These are phyloP conservation scores for Fusarium torreyae DNA, from an alignment of 2,329 filamentous ascomycete species.

Conservation along the genomic window DNA sequence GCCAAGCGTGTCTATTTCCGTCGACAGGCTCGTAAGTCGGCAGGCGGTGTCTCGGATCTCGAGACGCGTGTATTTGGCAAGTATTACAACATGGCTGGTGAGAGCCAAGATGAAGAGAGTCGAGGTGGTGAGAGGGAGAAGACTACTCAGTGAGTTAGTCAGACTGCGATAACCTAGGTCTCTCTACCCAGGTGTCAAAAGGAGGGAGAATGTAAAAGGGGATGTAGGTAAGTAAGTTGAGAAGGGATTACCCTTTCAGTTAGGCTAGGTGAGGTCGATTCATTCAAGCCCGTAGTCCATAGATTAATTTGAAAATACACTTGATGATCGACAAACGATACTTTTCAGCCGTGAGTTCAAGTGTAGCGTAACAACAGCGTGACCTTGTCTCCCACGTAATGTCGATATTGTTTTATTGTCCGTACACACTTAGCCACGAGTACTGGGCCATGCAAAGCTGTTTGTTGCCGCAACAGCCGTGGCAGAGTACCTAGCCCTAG, in stretches of 20 bases:
- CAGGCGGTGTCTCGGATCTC: slow-evolving; percentile 45
- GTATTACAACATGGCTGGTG: slow-evolving; percentile 48
- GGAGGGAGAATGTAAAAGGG: no score
- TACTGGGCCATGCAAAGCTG: no score
- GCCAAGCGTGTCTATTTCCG: slow-evolving; percentile 64
- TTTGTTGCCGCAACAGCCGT: no score
- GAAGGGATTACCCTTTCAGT: not conserved
- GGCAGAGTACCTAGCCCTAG: no score
- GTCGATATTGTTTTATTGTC: not conserved
- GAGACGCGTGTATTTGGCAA: slow-evolving; percentile 55
- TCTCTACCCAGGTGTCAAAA: no score
- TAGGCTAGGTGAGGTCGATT: not conserved
- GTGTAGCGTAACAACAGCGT: no score
- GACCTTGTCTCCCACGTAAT: not conserved
- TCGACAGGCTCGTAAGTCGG: slow-evolving; percentile 48
- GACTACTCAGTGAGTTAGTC: not conserved
- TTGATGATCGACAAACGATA: no score
- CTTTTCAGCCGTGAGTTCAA: no score
- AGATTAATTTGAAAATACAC: not conserved
- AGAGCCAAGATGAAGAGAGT: slow-evolving; percentile 42
- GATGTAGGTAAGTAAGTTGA: not conserved
- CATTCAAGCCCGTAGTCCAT: not conserved
- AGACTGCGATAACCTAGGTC: no score
- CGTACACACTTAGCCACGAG: not conserved
- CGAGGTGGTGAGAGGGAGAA: slow-evolving; percentile 17